Percentiles rank a stretch among this genome's conserved stretches.
These are phyloP conservation scores for Daucus carota DNA, from an alignment of 129 eudicot species.

Conservation along the genomic window DNA sequence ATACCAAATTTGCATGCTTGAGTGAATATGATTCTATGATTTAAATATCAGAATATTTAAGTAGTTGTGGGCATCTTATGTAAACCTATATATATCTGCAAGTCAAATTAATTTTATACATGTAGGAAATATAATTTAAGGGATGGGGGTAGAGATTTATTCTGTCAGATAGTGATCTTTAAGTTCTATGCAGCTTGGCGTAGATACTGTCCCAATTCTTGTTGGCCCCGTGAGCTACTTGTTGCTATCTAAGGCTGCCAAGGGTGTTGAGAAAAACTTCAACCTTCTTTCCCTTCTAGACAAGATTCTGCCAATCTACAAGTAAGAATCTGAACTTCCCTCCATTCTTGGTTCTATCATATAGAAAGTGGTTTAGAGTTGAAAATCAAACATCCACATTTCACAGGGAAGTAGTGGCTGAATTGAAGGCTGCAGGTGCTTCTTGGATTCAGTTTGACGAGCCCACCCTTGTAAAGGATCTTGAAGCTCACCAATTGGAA, in stretches of 20 bases:
- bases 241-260: slow-evolving; percentile 87
- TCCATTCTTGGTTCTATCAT: background rate
- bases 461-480: slow-evolving; percentile 85
- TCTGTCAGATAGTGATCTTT: background rate
- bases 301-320: slow-evolving; percentile 86
- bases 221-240: slow-evolving; percentile 96
- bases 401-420: slow-evolving; percentile 92
- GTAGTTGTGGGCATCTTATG: background rate
- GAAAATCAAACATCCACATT: background rate
- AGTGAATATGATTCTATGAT: too few relatives aligned
- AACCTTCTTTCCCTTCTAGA: slow-evolving; percentile 80
- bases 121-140: background rate
- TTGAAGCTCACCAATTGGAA: slow-evolving; percentile 61
- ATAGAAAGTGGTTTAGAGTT: background rate
- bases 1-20: background rate
- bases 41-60: background rate
- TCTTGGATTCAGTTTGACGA: slow-evolving; percentile 92
- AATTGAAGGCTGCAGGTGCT: slow-evolving; percentile 91
- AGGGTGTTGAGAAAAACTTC: slow-evolving; percentile 90
- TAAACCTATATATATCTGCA: background rate
- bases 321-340: slow-evolving; percentile 31
- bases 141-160: background rate
- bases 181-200: slow-evolving; percentile 63
- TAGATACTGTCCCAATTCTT: slow-evolving; percentile 92
- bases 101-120: background rate